Base-by-base conservation (phyloP, 352 stramenopile genomes). In the Phytophthora vignae region DNA sequence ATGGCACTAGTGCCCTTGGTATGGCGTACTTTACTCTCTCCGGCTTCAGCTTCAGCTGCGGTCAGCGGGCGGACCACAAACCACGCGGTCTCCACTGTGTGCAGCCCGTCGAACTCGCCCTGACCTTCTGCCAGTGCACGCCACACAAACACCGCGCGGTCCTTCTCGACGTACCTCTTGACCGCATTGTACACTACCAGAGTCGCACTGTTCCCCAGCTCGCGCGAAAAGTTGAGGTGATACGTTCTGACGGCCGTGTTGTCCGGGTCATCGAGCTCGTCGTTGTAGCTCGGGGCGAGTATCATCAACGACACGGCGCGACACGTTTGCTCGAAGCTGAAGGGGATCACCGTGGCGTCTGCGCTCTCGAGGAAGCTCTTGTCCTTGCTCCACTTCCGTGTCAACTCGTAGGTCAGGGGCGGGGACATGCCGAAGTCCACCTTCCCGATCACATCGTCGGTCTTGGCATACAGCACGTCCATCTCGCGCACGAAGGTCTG, bases 81-180 rank as follows among this genome's bases (percentile, higher is more conserved):
- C 82, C 82, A 90, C 17, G 80, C 80, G 0, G 76, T 90, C 42
- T 90, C 81, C 19, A 84, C 78, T 36, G 80, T 85, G 55, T 80
- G 77, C 67, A 87, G 73, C 0, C 67, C 69, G 54, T 78, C 79
- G 36, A 77, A 76, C 55, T 67, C 55, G 21, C 73, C 61, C 29
- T 78, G 72, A 31, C 78, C 74, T 42, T 87, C 73, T 1, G 71
- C 74, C 9, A 83, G 67, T 1, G 73, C 57, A 10, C 81, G 81
- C 83, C 83, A 91, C 33, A 89, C 81, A 11, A 88, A 72, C 67
- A 89, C 83, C 50, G 77, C 74, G 8, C 83, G 77, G 12, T 81
- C 60, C 1, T 22, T 22, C 27, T 89, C 77, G 1, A 79, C 72
- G 38, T 83, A 91, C 53, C 76, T 56, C 7, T 71, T 72, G 56